These are phyloP conservation scores for Mesembryanthemum crystallinum DNA, from an alignment of 148 eudicot genomes.

Conservation along the genomic window DNA sequence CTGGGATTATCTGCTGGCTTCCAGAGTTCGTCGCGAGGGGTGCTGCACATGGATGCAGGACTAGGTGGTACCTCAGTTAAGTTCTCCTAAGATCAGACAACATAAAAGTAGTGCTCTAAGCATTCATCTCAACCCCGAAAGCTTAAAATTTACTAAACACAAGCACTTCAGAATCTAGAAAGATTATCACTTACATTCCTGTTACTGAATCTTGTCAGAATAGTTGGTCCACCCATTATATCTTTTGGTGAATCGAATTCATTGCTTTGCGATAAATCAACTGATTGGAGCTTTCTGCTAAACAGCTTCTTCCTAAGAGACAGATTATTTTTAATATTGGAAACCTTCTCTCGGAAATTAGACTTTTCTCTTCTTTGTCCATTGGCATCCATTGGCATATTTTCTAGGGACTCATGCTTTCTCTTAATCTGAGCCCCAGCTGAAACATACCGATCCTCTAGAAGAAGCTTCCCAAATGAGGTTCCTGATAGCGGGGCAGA, in stretches of 20 bases:
- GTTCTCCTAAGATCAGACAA: slow-evolving; percentile 58
- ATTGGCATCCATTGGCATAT: slow-evolving; percentile 35
- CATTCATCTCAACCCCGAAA: neutral
- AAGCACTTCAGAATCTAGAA: neutral
- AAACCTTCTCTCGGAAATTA: slow-evolving; percentile 64
- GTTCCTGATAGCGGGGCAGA: slow-evolving; percentile 89
- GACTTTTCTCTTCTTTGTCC: slow-evolving; percentile 63
- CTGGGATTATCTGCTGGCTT: slow-evolving; percentile 57
- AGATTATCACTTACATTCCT: slow-evolving; percentile 52
- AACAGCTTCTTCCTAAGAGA: slow-evolving; percentile 68
- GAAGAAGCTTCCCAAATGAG: slow-evolving; percentile 88
- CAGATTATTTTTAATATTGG: slow-evolving; percentile 61
- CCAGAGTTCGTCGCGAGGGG: slow-evolving; percentile 75
- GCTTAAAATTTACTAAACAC: neutral
- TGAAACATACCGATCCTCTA: slow-evolving; percentile 77
- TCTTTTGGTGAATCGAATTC: slow-evolving; percentile 46
- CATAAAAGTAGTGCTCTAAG: neutral
- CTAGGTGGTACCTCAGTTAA: slow-evolving; percentile 96
- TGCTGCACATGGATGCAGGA: slow-evolving; percentile 91
- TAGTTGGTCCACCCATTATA: slow-evolving; percentile 49
- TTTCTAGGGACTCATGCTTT: slow-evolving; percentile 70
- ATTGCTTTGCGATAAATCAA: slow-evolving; percentile 39
- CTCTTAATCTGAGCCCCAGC: slow-evolving; percentile 82
- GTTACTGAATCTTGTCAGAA: slow-evolving; percentile 46
- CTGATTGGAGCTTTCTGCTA: slow-evolving; percentile 59